Base-by-base conservation (phyloP, 805 yeast genomes). In the Starmerella bombicola region DNA sequence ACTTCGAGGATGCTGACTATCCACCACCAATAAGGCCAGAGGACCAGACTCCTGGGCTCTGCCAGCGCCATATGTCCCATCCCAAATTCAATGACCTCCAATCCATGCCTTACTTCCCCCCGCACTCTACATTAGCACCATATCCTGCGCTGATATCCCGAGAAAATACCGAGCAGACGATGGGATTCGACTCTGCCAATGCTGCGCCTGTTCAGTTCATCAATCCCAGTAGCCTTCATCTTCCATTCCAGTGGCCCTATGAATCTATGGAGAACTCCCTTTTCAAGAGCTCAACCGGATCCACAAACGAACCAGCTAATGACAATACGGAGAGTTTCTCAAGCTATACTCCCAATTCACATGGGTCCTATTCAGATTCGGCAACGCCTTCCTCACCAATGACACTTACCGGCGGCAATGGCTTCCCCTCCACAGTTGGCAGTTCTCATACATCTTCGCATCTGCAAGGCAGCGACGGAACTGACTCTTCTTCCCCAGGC, bases 191-290 rank as follows among this genome's bases (percentile, higher is more conserved):
- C 13, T 23, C 43, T 4, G 29, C 38, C 40, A 19, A 19, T 7
- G 28, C 49, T 4, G 48, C 35, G 5, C 35, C 49, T 7, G 33
- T 46, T 19, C 22, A 32, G 23, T 46, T 28, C 41, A 36, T 46
- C 37, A 32, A 46, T 30, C 49, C 49, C n/a, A 46, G 49, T 35
- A 30, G 35, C 7, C 28, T 46, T 33, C 48, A 46, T 40, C 38
- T 46, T 16, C 31, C 38, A n/a, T 7, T 19, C 5, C 4, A 7
- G 25, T 32, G 35, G 35, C n/a, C 34, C 5, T n/a, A n/a, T 8
- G 22, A 31, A 6, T 7, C 22, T 9, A 6, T 15, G 10, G 6
- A 5, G 9, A 8, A 17, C 22, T n/a, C n/a, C n/a, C n/a, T n/a
- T n/a, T n/a, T n/a, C n/a, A n/a, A n/a, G n/a, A n/a, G n/a, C n/a